Evolutionary conservation across 306 rosid genomes (phyloP).

Genomic region (Mimosa bimucronata): DNA sequence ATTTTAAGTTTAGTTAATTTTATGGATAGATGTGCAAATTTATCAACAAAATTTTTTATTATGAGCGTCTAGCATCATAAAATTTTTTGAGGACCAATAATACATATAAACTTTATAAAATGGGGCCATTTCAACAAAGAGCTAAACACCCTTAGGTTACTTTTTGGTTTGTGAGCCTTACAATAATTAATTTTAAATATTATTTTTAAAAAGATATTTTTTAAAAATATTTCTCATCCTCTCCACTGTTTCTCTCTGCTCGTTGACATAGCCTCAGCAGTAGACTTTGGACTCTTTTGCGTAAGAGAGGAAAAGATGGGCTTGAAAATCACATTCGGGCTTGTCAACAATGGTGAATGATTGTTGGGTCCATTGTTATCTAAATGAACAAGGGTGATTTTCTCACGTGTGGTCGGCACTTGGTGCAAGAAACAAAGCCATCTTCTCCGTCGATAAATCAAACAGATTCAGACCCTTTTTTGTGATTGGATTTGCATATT

Average conservation of each 20-base stretch:
- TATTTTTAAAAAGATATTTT: too few relatives aligned
- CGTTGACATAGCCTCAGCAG: constrained; percentile 26
- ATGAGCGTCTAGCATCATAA: too few relatives aligned
- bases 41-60: too few relatives aligned
- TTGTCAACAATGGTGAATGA: constrained; percentile 54
- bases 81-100: too few relatives aligned
- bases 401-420: constrained; percentile 90
- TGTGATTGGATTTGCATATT: constrained; percentile 33
- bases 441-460: constrained; percentile 37
- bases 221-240: too few relatives aligned
- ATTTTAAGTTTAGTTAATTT: too few relatives aligned
- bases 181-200: too few relatives aligned
- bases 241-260: constrained; percentile 88
- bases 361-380: constrained; percentile 52
- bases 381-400: constrained; percentile 74
- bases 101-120: too few relatives aligned
- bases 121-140: too few relatives aligned
- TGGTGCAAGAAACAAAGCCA: constrained; percentile 65
- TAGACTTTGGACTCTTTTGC: constrained; percentile 70
- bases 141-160: too few relatives aligned
- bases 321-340: constrained; percentile 78
- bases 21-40: too few relatives aligned
- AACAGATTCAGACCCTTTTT: constrained; percentile 57
- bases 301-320: constrained; percentile 73
- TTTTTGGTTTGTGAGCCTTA: too few relatives aligned